Conservation (phyloP, 1,284 basidiomycete genomes). For the Clitocybe nebularis region DNA sequence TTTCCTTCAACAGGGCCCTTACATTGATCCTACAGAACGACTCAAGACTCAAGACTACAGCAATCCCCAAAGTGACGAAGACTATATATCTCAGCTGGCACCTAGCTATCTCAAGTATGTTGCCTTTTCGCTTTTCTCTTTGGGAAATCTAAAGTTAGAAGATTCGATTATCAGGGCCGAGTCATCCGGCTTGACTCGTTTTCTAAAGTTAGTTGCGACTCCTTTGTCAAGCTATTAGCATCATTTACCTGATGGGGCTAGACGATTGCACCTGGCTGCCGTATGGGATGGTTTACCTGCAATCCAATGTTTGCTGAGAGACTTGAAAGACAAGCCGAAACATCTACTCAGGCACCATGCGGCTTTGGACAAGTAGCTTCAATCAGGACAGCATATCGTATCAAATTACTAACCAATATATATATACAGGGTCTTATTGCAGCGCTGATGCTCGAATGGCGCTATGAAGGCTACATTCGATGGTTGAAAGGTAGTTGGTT, state of each 20-base stretch:
- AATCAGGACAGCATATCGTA: not conserved
- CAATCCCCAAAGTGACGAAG: conserved; percentile 25
- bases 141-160: conserved; percentile 19
- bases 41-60: conserved; percentile 18
- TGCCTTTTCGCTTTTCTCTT: too few species aligned
- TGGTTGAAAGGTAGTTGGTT: conserved; percentile 56
- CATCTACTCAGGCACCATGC: conserved; percentile 67
- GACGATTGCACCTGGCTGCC: conserved; percentile 76
- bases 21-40: conserved; percentile 43
- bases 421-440: conserved; percentile 49
- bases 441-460: conserved; percentile 64
- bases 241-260: conserved; percentile 19
- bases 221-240: not conserved
- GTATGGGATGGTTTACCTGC: conserved; percentile 79
- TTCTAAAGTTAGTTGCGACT: conserved; percentile 54
- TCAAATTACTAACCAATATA: not conserved
- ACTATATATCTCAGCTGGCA: conserved; percentile 51
- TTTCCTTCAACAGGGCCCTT: conserved; percentile 63
- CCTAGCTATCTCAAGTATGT: conserved; percentile 67
- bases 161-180: conserved; percentile 72
- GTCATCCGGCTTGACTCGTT: conserved; percentile 80
- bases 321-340: conserved; percentile 73
- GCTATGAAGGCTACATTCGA: conserved; percentile 66
- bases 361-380: conserved; percentile 61
- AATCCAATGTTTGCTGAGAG: conserved; percentile 69